Base-by-base conservation (phyloP, 2,329 filamentous ascomycete genomes). In the Neonectria magnoliae region DNA sequence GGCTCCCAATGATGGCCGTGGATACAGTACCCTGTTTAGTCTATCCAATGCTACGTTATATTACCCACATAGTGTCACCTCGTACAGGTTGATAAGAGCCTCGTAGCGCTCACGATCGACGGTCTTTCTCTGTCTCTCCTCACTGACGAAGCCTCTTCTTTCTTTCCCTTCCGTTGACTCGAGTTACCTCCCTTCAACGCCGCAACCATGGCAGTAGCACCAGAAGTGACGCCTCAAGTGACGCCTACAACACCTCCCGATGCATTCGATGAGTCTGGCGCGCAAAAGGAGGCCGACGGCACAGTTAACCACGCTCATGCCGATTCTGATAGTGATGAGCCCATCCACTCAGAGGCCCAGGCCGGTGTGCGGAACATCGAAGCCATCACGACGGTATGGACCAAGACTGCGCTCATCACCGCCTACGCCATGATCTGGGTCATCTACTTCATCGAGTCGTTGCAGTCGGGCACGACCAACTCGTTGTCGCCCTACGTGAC, bases 361-460 rank as follows among this genome's bases (percentile, higher is more conserved):
- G 65, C 73, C 20, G 79, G 81, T 58, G 79, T 82, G 38, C 76
- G 77, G 58, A 73, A 77, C 41, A 78, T 82, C 41, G 77, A 84
- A 63, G 80, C 79, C 25, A 76, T 78, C 33, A 80, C 81, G 4
- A 70, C 73, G 9, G 75, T 78, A 16, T 84, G 80, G 80, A 78
- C 79, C 1, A 78, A 69, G 60, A 71, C 74, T 1, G 72, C 79
- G 36, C 75, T 84, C 38, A 74, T 79, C 31, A 54, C 71, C 27
- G 79, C 79, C 38, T 83, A 82, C 64, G 60, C 65, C 45, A 69
- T 79, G 73, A 60, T 86, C 62, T 86, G 81, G 76, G 53, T 83
- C 36, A 80, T 85, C 64, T 82, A 81, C 71, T 82, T 86, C 50
- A 79, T 84, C 70, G 80, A 84, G 59, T 80, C 79, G 20, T 76